Base-by-base conservation (phyloP, 495 filamentous ascomycete genomes). In the Lineolata rhizophorae region DNA sequence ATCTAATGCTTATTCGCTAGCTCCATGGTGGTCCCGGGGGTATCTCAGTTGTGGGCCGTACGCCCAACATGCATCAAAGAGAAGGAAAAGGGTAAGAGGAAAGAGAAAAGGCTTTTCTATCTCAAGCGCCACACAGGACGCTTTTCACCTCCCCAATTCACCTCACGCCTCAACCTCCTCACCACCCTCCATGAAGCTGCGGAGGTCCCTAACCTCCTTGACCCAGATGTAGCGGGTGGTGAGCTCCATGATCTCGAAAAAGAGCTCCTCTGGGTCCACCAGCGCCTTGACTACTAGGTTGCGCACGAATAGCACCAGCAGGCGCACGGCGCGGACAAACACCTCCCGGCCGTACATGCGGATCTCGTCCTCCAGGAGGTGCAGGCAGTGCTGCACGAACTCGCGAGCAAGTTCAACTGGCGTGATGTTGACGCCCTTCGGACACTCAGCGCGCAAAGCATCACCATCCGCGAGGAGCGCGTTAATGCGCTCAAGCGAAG, bases 171-270 rank as follows among this genome's bases (percentile, higher is more conserved):
- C 8, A 8, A 25, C 8, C 22, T 8, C 12, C 8, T 25, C 12
- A 8, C 22, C 22, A 25, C 22, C 8, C 8, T 35, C 31, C 13
- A 35, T 20, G 19, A 35, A 34, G 5, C 12, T 15, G 20, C 39
- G 39, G 22, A 48, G 45, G 22, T 50, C 47, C 21, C 48, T 43
- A 3, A 51, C 45, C 29, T 51, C 48, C 20, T 39, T 46, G 4
- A 51, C 35, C 45, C 45, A 51, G 16, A 51, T 35, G 36, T 44
- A 51, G 22, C 51, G 42, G 11, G 56, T 49, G 6, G 55, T 51
- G 29, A 58, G 32, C 41, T 57, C 53, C 35, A 53, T 45, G 18
- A 58, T 49, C 32, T 56, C 52, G 27, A 52, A 58, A 30, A 42
- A 54, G 18, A 56, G 42, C n/a, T 51, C 45, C 24, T 48, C 38